Base-by-base conservation (phyloP, 768 basidiomycete species). In the Leccinum fibrillosum region DNA sequence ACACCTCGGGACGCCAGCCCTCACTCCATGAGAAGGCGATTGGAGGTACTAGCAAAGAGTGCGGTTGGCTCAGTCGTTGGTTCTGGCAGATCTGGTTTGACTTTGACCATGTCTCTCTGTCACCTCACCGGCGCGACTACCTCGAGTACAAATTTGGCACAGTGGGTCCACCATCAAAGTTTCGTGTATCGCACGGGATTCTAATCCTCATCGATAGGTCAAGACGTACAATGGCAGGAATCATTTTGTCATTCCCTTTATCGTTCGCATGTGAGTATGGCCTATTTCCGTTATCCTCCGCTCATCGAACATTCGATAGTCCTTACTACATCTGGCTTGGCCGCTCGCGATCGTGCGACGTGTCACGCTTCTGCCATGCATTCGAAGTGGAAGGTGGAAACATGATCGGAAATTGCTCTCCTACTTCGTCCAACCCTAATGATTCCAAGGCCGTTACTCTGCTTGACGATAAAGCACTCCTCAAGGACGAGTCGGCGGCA, bases 121-220 rank as follows among this genome's bases (percentile, higher is more conserved):
- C 79, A 23, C 82, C 84, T 8, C 81, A 82, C 26, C 74, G 88
- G 34, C 78, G 87, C 19, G 83, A 86, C 53, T 91, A 90, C 69
- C 78, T 91, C 34, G 89, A 92, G 69, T 88, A 90, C 71, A 83
- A 82, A 57, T 90, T 90, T 72, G 88, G 88, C 42, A 90, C 89
- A 26, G 82, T 86, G 48, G 19, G 77, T 74, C 19, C 21, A 13
- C 11, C 39, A 13, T 2, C 63, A 53, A 55, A 15, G 30, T 53
- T 11, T 15, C 44, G 10, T 4, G 9, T 34, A 44, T 11, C 3
- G 8, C 12, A 12, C 17, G 0, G 12, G 3, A 10, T 44, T 21
- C 54, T 62, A 21, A 58, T 42, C 3, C 15, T 2, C 34, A 28
- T 42, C 42, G 19, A 23, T 48, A 81, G 79, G 74, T 83, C 64